phyloP scores from a whole-genome alignment of 805 yeast species.

The Candida nitratophila region DNA sequence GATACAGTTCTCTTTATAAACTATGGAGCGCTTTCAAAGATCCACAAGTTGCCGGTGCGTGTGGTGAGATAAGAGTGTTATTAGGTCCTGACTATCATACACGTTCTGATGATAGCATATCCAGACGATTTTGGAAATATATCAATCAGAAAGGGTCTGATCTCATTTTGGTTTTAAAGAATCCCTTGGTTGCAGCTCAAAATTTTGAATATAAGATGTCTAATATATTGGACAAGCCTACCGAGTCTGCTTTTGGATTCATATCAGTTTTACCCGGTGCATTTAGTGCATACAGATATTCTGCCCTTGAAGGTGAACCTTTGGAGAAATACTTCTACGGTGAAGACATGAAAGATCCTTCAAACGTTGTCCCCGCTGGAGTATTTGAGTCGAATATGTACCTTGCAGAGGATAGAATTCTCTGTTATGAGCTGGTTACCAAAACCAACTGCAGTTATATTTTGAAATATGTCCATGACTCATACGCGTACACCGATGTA shows the following conservation, averaged over 20 bases:
- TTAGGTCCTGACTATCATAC: slow-evolving; percentile 23
- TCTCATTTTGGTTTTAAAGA: slow-evolving; percentile 46
- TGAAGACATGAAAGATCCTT: slow-evolving; percentile 55
- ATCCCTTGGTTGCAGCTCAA: slow-evolving; percentile 89
- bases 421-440: slow-evolving; percentile 91
- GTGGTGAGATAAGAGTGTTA: slow-evolving; percentile 91
- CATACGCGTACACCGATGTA: slow-evolving; percentile 92
- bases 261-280: slow-evolving; percentile 96
- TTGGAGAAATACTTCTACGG: slow-evolving; percentile 89
- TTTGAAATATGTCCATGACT: slow-evolving; percentile 75
- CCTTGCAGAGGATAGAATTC: slow-evolving; percentile 90
- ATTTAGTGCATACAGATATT: slow-evolving; percentile 84
- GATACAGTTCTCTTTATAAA: slow-evolving; percentile 78
- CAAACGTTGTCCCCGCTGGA: slow-evolving; percentile 59
- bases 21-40: slow-evolving; percentile 80
- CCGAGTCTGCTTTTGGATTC: slow-evolving; percentile 90
- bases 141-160: slow-evolving; percentile 41
- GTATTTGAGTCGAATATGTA: slow-evolving; percentile 94
- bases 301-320: slow-evolving; percentile 75
- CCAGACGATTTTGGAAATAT: slow-evolving; percentile 15
- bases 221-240: slow-evolving; percentile 88
- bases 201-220: slow-evolving; percentile 95
- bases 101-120: slow-evolving; percentile 22
- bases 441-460: slow-evolving; percentile 66
- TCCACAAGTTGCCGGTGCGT: slow-evolving; percentile 89